Percentiles rank a stretch among this genome's conserved stretches.
Evolutionary conservation across 2,329 filamentous ascomycete genomes (phyloP).

Genomic region (Phyllosticta paracitricarpa): DNA sequence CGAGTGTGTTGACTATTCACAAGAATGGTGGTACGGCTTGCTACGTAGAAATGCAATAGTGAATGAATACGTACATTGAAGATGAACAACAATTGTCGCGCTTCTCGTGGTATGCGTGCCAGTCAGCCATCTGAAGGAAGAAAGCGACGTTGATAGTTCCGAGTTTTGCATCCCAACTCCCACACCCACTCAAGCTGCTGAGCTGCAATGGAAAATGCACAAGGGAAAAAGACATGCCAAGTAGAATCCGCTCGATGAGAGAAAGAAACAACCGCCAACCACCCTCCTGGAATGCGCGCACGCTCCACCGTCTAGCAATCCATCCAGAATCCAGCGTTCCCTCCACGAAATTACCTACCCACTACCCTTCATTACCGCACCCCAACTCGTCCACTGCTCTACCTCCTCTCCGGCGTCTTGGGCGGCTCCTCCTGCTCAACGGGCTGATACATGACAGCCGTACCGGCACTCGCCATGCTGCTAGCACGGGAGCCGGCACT

Average conservation of each 20-base stretch:
- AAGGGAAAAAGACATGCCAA: not conserved
- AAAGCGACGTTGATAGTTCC: not conserved
- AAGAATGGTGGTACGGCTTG: not conserved
- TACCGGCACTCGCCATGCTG: not conserved
- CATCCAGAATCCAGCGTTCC: not conserved
- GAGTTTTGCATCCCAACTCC: not conserved
- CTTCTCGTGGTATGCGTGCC: too few relatives aligned
- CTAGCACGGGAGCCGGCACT: not conserved
- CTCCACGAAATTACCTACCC: not conserved
- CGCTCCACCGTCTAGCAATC: not conserved
- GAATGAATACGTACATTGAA: not conserved
- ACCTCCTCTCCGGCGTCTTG: not conserved
- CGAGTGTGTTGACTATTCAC: not conserved
- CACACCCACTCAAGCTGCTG: not conserved
- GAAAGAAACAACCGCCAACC: not conserved
- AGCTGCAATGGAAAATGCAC: not conserved
- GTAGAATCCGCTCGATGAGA: not conserved
- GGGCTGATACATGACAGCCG: not conserved
- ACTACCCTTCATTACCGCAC: not conserved
- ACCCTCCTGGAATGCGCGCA: too few relatives aligned
- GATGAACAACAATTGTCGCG: not conserved
- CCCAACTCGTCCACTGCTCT: not conserved
- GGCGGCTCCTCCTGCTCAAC: not conserved
- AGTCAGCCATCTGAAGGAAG: not conserved
- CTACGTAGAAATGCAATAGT: not conserved